Evolutionary conservation across 1,284 basidiomycete genomes (phyloP).

Genomic region (Heterobasidion occidentale): DNA sequence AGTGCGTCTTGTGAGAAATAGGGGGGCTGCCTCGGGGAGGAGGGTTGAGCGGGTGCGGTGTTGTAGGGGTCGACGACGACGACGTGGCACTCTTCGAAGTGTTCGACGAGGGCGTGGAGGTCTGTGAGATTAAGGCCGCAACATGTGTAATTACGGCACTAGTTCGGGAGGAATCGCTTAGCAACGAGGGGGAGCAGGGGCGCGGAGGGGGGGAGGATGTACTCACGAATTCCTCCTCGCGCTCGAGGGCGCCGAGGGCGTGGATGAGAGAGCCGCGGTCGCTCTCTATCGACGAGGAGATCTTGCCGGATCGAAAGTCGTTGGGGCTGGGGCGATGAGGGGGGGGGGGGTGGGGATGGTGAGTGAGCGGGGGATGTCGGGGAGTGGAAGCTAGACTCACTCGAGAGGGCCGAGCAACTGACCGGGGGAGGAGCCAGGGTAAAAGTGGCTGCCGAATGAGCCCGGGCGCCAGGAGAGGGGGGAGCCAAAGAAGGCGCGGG

Average conservation of each 20-base stretch:
- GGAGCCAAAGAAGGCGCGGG: slow-evolving; percentile 58
- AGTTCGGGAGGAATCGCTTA: slow-evolving; percentile 1
- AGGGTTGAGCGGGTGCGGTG: slow-evolving; percentile 29
- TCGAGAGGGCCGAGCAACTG: slow-evolving; percentile 54
- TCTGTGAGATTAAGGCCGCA: slow-evolving; percentile 75
- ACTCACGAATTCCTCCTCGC: slow-evolving; percentile 63
- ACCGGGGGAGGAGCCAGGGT: slow-evolving; percentile 52
- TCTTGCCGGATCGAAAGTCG: slow-evolving; percentile 45
- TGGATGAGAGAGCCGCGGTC: slow-evolving; percentile 58
- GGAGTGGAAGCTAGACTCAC: too few species aligned
- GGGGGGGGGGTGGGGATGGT: not conserved
- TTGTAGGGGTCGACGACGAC: slow-evolving; percentile 58
- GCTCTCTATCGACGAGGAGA: slow-evolving; percentile 52
- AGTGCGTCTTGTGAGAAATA: not conserved
- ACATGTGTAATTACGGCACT: slow-evolving; percentile 80
- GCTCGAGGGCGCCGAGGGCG: slow-evolving; percentile 57
- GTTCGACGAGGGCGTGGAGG: slow-evolving; percentile 79
- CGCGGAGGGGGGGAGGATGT: not conserved
- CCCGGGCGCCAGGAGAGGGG: slow-evolving; percentile 61
- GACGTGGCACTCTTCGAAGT: slow-evolving; percentile 82
- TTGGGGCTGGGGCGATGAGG: slow-evolving; percentile 33
- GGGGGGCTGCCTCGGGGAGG: slow-evolving; percentile 10
- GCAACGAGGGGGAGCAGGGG: slow-evolving; percentile 7
- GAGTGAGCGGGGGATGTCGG: not conserved
- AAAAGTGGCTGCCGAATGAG: slow-evolving; percentile 55